Base-by-base conservation (phyloP, 352 stramenopile species). In the Elongisporangium undulatum region DNA sequence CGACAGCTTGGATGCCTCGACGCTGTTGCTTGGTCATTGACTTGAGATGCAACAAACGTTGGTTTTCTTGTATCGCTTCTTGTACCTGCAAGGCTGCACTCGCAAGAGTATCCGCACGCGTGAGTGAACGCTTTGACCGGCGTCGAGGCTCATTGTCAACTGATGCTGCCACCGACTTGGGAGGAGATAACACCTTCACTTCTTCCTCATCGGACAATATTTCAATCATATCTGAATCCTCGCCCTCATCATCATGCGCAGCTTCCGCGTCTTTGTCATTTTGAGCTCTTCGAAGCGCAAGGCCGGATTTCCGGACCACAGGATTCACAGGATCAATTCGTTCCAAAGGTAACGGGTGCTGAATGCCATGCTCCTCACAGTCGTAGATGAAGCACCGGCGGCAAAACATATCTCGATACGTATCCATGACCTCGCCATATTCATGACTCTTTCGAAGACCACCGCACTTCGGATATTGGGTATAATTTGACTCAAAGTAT, bases 321-420 rank as follows among this genome's bases (percentile, higher is more conserved):
- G 83, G 83, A 53, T 90, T 75, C 24, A 88, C 56, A 0, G 83
- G 83, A 62, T 91, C 79, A 2, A 61, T 69, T 2, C 83, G 76
- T 55, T 63, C 41, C 12, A 55, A 63, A 17, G 79, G 81, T 21
- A 71, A 69, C 3, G 83, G 81, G 45, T 89, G 75, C 53, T 89
- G 59, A 49, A 89, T 94, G 1, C 90, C 90, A 63, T 98, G 93
- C 38, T 96, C 66, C 51, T 83, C 75, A 57, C 93, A 98, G 66
- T 97, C 89, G 71, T 97, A 98, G 0, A 64, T 79, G 61, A 89
- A 97, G 67, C 93, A 98, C 2, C 85, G 75, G 3, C 87, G 74
- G 63, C 93, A 98, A 61, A 97, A 96, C 3, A 98, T 56, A 58
- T 92, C 77, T 0, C 85, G 78, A 68, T 93, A 94, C 56, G 76